A percentile compares a stretch with the other conserved stretches of the same genome.
These are phyloP conservation scores for Phytophthora hibernalis DNA, from an alignment of 352 stramenopile genomes.

Conservation along the genomic window DNA sequence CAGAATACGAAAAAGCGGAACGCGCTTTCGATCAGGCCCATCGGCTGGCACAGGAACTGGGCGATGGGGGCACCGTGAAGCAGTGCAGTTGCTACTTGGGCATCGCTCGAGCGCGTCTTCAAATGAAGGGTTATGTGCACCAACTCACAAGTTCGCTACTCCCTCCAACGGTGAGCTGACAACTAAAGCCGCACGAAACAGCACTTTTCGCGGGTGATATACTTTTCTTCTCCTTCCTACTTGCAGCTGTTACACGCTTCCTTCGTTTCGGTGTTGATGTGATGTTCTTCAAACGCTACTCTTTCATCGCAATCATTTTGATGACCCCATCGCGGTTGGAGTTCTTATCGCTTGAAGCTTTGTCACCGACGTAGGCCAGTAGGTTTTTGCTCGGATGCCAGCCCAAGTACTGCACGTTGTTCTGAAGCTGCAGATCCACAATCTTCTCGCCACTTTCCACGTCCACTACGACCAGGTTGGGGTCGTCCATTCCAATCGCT, in stretches of 20 bases:
- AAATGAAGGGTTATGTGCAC: slow-evolving; percentile 66
- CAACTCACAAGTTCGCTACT: slow-evolving; percentile 52
- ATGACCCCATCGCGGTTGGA: slow-evolving; percentile 83
- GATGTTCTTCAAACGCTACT: slow-evolving; percentile 24
- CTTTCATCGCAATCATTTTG: slow-evolving; percentile 84
- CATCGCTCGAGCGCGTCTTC: slow-evolving; percentile 67
- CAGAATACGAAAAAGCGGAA: slow-evolving; percentile 71
- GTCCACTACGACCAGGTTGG: slow-evolving; percentile 69
- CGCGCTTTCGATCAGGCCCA: slow-evolving; percentile 84
- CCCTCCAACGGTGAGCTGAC: slow-evolving; percentile 12
- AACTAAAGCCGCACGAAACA: slow-evolving; percentile 5
- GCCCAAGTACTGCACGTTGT: slow-evolving; percentile 76
- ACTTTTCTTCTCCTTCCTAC: slow-evolving; percentile 15
- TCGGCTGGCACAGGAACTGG: slow-evolving; percentile 73
- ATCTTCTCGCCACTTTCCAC: slow-evolving; percentile 65
- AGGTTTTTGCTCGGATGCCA: slow-evolving; percentile 87
- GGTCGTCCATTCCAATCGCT: slow-evolving; percentile 82
- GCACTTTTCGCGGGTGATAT: slow-evolving; percentile 10
- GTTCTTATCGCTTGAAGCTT: slow-evolving; percentile 79
- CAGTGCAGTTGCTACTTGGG: slow-evolving; percentile 86
- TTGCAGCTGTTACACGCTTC: slow-evolving; percentile 11
- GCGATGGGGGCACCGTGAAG: slow-evolving; percentile 70
- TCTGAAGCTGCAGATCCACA: slow-evolving; percentile 74
- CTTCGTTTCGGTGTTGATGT: slow-evolving; percentile 3
- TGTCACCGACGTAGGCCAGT: slow-evolving; percentile 88